A percentile compares a stretch with the other conserved stretches of the same genome.
Evolutionary conservation across 2,329 filamentous ascomycete species (phyloP).

Genomic region (Colletotrichum tofieldiae): DNA sequence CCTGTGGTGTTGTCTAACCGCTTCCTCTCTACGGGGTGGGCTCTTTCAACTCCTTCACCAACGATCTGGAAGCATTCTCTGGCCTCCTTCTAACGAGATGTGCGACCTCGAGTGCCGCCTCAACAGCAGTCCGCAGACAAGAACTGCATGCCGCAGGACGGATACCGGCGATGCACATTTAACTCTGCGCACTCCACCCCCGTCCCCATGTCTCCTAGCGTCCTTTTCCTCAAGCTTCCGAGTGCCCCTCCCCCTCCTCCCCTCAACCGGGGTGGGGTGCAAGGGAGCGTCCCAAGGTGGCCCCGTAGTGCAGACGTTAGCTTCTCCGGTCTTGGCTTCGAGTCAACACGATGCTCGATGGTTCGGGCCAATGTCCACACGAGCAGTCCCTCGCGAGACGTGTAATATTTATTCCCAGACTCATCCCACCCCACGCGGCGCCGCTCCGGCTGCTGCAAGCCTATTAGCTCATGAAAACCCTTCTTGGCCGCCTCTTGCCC

Average conservation of each 20-base stretch:
- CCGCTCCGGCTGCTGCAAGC: constrained; percentile 44
- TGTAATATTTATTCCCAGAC: constrained; percentile 48
- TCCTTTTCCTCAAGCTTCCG: constrained; percentile 29
- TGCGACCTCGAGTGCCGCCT: neutral
- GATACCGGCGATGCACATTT: constrained; percentile 14
- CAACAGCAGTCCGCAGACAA: neutral
- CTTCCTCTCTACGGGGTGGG: neutral
- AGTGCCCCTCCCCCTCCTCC: constrained; percentile 29
- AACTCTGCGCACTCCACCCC: constrained; percentile 28
- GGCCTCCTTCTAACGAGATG: neutral
- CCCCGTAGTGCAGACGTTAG: constrained; percentile 31
- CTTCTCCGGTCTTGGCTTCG: constrained; percentile 40
- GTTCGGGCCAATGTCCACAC: constrained; percentile 58
- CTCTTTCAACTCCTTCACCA: too few species aligned
- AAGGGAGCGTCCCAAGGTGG: constrained; percentile 26
- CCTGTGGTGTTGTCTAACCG: neutral
- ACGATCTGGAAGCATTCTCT: neutral
- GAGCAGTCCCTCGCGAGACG: constrained; percentile 49
- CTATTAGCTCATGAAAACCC: constrained; percentile 55
- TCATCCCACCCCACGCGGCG: constrained; percentile 51
- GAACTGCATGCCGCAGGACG: constrained; percentile 9
- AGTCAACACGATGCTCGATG: constrained; percentile 46
- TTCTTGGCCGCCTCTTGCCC: constrained; percentile 41
- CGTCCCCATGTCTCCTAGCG: constrained; percentile 36
- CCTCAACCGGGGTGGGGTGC: constrained; percentile 26